Evolutionary conservation across 176 grass and related monocot species (phyloP), one percentile per base, ranked within the genome.

Genomic region (Hordeum vulgare): DNA sequence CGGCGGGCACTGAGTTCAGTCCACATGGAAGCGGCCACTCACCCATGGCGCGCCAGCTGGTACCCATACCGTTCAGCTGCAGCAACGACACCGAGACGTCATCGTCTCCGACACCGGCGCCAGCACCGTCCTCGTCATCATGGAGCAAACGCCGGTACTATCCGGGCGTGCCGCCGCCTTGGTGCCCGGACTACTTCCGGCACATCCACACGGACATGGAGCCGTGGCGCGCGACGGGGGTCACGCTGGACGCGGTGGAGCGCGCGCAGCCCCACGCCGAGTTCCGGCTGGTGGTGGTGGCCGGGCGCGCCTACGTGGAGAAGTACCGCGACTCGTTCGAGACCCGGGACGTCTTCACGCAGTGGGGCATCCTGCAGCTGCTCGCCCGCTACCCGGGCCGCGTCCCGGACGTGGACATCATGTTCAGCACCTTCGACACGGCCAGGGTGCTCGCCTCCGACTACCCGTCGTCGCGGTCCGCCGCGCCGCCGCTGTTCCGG

Each of bases 291-390:
- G 71, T 85, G 64, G 86, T 97, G 37, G 8, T 88, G 0, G 67
- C 3, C 40, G 91, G 94, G 0, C 89, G 91, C 18, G 91, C 73
- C 3, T 97, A 87, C 62, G 84, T 94, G 42, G 87, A 92, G 83
- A 82, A 41, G 35, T 94, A 94, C 89, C 78, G 47, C 37, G 74
- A 45, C 1, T 62, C 47, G 17, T 97, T 88, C 8, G 41, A 90
- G 94, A 0, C 88, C 81, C 20, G 94, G 68, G 18, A 87, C 63
- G 85, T 94, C 21, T 36, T 35, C 17, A 36, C 64, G 18, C 64
- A 37, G 64, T 97, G 95, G 95, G 83, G 92, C 35, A 74, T 97
- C 34, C 85, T 97, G 78, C 95, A 97, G 82, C 88, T 97, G 26
- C 78, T 97, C 61, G 74, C 74, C 61, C 88, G 92, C 29, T 90